These are phyloP conservation scores for Lotus japonicus DNA, from an alignment of 306 rosid species.

Conservation along the genomic window DNA sequence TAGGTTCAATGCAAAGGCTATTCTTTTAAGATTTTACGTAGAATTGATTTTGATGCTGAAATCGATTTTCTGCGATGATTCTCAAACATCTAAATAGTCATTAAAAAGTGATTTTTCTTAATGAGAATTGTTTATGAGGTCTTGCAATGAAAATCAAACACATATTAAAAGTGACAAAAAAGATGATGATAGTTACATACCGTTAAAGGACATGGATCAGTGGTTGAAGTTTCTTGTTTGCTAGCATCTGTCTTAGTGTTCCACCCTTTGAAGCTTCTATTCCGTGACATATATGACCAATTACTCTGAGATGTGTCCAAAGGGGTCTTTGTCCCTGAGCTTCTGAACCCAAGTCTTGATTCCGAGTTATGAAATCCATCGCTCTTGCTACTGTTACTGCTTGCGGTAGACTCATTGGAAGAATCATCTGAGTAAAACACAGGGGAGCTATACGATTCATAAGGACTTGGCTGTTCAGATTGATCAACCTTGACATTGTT, in stretches of 20 bases:
- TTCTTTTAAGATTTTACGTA: too few species aligned
- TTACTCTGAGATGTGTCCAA: conserved; percentile 17
- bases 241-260: conserved; percentile 15
- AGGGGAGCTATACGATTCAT: conserved; percentile 31
- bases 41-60: too few species aligned
- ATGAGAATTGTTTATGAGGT: too few species aligned
- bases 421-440: conserved; percentile 40
- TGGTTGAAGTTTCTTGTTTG: conserved; percentile 19
- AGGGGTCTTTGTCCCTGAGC: background rate
- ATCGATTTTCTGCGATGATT: too few species aligned
- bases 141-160: too few species aligned
- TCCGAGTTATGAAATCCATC: background rate
- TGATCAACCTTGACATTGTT: conserved; percentile 23
- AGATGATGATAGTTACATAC: background rate
- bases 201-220: background rate
- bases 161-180: too few species aligned
- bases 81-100: too few species aligned
- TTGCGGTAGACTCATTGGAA: conserved; percentile 15
- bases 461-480: background rate
- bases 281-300: conserved; percentile 19
- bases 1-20: too few species aligned
- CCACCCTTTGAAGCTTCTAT: conserved; percentile 28
- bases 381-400: conserved; percentile 17
- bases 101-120: too few species aligned
- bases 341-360: background rate